Conservation (phyloP, 129 eudicot species). For the Heracleum sosnowskyi region DNA sequence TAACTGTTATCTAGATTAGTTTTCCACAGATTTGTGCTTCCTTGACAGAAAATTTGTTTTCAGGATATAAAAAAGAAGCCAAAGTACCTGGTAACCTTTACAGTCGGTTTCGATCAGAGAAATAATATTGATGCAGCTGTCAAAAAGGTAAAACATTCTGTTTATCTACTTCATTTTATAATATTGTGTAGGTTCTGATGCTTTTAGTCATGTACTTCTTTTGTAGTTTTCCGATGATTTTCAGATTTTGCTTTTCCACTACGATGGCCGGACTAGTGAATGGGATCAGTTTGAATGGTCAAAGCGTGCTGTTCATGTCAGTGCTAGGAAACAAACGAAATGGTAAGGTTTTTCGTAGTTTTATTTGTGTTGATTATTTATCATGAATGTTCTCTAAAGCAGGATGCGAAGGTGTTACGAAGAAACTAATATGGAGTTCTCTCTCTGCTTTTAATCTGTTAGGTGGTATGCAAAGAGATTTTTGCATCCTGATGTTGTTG, state of each 20-base stretch:
- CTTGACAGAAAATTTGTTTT: not conserved
- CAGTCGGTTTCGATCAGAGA: constrained; percentile 37
- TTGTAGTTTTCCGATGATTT: constrained; percentile 38
- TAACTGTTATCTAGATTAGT: not conserved
- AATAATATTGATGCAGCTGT: constrained; percentile 34
- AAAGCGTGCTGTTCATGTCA: constrained; percentile 37
- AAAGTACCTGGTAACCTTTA: constrained; percentile 38
- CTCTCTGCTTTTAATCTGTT: not conserved
- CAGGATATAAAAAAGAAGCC: constrained; percentile 33
- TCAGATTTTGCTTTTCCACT: constrained; percentile 38
- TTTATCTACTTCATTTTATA: not conserved
- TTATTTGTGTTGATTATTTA: not conserved
- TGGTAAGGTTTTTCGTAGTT: constrained; percentile 20
- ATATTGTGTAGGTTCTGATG: constrained; percentile 16
- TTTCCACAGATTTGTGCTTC: not conserved
- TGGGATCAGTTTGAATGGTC: constrained; percentile 48
- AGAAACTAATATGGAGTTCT: not conserved
- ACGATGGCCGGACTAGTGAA: constrained; percentile 37
- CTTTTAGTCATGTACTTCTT: not conserved
- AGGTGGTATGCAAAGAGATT: constrained; percentile 43
- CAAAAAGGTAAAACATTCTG: constrained; percentile 20
- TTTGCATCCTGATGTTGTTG: constrained; percentile 38
- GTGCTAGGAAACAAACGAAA: constrained; percentile 32
- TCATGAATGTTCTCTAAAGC: not conserved
- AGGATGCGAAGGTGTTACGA: not conserved